Percentiles rank a stretch among this genome's conserved stretches.
Conservation (phyloP, 106 monocot species). For the Dioscorea zingiberensis region DNA sequence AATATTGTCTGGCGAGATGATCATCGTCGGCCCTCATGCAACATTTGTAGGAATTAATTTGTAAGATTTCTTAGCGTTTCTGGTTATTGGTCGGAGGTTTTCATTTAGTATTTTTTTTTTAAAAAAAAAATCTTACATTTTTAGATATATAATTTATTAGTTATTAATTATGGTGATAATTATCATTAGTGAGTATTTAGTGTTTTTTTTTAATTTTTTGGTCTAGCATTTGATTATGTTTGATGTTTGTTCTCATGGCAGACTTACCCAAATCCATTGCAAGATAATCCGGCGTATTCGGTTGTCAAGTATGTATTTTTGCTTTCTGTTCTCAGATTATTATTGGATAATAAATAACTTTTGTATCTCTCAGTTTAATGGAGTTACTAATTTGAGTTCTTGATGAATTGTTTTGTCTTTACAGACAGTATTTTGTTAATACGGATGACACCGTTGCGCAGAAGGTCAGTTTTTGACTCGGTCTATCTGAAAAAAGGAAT, state of each 20-base stretch:
- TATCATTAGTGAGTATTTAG: neutral
- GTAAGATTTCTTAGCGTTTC: no score
- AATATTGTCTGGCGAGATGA: no score
- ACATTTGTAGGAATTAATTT: no score
- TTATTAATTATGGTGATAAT: neutral
- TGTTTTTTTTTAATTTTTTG: neutral
- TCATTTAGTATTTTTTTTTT: no score
- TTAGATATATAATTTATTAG: neutral
- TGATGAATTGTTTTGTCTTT: constrained; percentile 1
- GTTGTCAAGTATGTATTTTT: constrained; percentile 69
- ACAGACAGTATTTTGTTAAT: constrained; percentile 89
- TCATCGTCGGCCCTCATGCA: no score
- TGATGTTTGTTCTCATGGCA: constrained; percentile 17
- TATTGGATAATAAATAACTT: neutral
- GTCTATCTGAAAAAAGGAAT: neutral
- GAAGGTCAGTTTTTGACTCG: constrained; percentile 34
- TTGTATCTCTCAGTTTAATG: neutral
- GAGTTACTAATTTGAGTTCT: neutral
- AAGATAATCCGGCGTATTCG: constrained; percentile 86
- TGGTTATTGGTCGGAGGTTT: no score
- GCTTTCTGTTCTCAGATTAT: neutral
- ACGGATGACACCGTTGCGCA: constrained; percentile 73
- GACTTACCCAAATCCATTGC: constrained; percentile 80
- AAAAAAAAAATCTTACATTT: neutral
- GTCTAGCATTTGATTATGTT: neutral